Conservation (phyloP, 176 grass and related monocot species). For the Rhynchospora pubera region DNA sequence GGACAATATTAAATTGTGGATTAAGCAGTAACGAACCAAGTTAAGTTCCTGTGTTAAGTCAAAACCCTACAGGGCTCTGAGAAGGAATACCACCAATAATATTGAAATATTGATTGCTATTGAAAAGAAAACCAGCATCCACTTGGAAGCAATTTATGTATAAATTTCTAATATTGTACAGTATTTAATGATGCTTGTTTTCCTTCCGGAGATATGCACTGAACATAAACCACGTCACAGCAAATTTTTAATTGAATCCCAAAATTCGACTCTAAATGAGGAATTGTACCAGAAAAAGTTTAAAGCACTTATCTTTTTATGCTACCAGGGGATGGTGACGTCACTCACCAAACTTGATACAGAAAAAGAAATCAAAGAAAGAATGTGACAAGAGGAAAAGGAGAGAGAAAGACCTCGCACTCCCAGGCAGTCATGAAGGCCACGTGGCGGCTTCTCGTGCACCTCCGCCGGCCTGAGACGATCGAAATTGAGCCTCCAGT, state of each 20-base stretch:
- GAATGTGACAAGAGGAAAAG: not conserved
- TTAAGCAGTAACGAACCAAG: not conserved
- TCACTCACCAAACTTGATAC: not conserved
- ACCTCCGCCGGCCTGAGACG: conserved; percentile 31
- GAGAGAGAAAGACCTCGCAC: conserved; percentile 38
- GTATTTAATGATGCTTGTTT: not conserved
- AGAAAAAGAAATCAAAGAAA: not conserved
- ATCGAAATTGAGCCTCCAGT: conserved; percentile 67
- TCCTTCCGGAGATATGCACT: not conserved
- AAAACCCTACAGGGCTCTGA: not conserved
- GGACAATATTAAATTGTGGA: not conserved
- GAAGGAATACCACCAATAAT: not conserved
- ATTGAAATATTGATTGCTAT: not conserved
- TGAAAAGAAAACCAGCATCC: not conserved
- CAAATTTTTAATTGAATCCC: not conserved
- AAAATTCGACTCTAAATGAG: not conserved
- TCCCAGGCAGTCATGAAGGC: conserved; percentile 56
- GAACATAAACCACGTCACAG: not conserved
- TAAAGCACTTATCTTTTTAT: not conserved
- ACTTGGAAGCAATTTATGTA: not conserved
- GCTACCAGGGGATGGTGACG: not conserved
- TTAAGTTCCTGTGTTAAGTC: not conserved
- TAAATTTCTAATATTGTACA: not conserved
- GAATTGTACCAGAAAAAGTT: not conserved
- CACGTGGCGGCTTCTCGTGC: conserved; percentile 34